Evolutionary conservation across 2,329 filamentous ascomycete species (phyloP).

Genomic region (Colletotrichum lindemuthianum): DNA sequence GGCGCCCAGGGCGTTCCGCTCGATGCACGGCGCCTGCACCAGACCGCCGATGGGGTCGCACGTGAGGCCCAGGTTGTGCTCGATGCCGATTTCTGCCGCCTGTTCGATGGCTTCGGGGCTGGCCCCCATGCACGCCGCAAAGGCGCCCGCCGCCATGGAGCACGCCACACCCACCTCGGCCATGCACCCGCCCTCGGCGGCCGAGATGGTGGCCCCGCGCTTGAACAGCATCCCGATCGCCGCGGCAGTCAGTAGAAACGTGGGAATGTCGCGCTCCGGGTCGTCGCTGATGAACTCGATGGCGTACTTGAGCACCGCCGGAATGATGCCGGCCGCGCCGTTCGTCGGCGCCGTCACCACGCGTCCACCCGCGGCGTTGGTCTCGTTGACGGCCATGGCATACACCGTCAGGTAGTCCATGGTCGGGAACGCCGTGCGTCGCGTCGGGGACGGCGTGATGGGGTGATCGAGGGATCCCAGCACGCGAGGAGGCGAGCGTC

Average conservation of each 20-base stretch:
- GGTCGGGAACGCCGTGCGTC: slow-evolving; percentile 58
- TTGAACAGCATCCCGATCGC: slow-evolving; percentile 65
- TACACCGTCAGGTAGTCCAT: slow-evolving; percentile 63
- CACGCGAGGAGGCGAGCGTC: slow-evolving; percentile 51
- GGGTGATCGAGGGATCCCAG: slow-evolving; percentile 58
- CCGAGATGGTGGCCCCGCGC: slow-evolving; percentile 61
- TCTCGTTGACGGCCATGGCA: slow-evolving; percentile 63
- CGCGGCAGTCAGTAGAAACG: slow-evolving; percentile 59
- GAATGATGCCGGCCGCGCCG: slow-evolving; percentile 61
- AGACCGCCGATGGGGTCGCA: slow-evolving; percentile 62
- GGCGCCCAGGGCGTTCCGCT: slow-evolving; percentile 60
- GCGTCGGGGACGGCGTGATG: slow-evolving; percentile 55
- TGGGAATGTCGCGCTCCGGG: slow-evolving; percentile 58
- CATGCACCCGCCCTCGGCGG: slow-evolving; percentile 63
- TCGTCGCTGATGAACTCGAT: slow-evolving; percentile 62
- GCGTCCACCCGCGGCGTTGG: slow-evolving; percentile 60
- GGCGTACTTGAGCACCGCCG: slow-evolving; percentile 60
- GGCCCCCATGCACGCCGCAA: slow-evolving; percentile 63
- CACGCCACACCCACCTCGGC: slow-evolving; percentile 64
- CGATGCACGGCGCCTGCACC: slow-evolving; percentile 62
- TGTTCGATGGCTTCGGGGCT: slow-evolving; percentile 60
- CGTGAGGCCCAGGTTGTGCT: slow-evolving; percentile 61
- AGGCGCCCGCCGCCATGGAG: slow-evolving; percentile 61
- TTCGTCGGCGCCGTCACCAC: slow-evolving; percentile 64
- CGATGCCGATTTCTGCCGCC: slow-evolving; percentile 62